Evolutionary conservation across 768 basidiomycete genomes (phyloP), one percentile per base, ranked within the genome.

Genomic region (Mycena alexandri): DNA sequence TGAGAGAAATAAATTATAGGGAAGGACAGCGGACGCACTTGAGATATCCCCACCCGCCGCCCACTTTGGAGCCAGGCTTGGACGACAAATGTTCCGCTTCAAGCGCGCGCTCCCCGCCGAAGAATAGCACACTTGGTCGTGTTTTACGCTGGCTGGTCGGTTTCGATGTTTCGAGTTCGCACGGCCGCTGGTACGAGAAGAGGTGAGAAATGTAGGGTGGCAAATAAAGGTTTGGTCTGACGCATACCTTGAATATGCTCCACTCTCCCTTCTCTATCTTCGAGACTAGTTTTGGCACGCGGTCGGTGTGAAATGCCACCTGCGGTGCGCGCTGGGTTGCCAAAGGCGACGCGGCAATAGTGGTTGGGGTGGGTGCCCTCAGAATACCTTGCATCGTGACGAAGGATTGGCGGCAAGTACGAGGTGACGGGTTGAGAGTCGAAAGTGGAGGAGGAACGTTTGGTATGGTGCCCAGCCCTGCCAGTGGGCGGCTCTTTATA

Each of bases 231-330:
- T 0, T 33, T 2, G 5, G 24, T 16, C 2, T n/a, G 29, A 29
- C 29, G 24, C 63, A 12, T 16, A 65, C 68, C 53, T 50, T 65
- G 52, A 41, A 47, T n/a, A 46, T 43, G 41, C 46, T 55, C 65
- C 65, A 66, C 36, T 66, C 63, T 8, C 58, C 53, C 34, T 51
- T 50, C 24, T 65, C 63, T 3, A 60, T 17, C 13, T 52, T 53
- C n/a, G 64, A 65, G 57, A 54, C 46, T 9, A 50, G 57, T 47
- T 54, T 65, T 9, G 57, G 10, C 6, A 44, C 57, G 36, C 24
- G 51, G 51, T 53, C 64, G 10, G 58, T 65, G 34, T 42, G 24
- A 17, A 65, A 65, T 47, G 64, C 25, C 22, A 60, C 64, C 33
- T 57, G 64, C n/a, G n/a, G 22, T 50, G 36, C 48, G 10, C 29